Conservation (phyloP, 352 stramenopile genomes). For the Blastocystis sp. region DNA sequence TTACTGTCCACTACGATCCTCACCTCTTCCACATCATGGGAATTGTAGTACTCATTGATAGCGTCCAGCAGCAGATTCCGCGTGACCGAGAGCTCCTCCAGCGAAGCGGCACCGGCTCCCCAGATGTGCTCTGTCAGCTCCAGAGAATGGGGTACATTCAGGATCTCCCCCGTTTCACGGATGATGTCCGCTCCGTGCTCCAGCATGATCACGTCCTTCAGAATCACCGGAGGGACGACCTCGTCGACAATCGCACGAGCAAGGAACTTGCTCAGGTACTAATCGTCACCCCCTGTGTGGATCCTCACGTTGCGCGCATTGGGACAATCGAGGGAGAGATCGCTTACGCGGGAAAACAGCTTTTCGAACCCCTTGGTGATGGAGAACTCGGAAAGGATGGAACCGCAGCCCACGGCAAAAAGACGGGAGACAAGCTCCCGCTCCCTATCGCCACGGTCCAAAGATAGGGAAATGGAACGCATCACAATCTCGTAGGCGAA, state of each 20-base stretch:
- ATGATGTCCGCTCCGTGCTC: slow-evolving; percentile 80
- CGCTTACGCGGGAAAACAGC: slow-evolving; percentile 88
- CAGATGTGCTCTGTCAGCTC: slow-evolving; percentile 92
- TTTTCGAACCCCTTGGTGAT: slow-evolving; percentile 86
- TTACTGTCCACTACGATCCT: not conserved
- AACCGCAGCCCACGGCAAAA: slow-evolving; percentile 86
- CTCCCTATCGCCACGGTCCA: slow-evolving; percentile 88
- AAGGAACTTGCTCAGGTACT: slow-evolving; percentile 79
- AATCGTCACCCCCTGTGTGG: slow-evolving; percentile 2
- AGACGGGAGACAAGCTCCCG: slow-evolving; percentile 85
- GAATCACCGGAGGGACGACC: slow-evolving; percentile 91
- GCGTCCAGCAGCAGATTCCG: slow-evolving; percentile 78
- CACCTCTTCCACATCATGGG: slow-evolving; percentile 58
- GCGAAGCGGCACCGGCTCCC: slow-evolving; percentile 83
- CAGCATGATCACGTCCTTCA: slow-evolving; percentile 90
- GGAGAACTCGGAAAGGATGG: slow-evolving; percentile 70
- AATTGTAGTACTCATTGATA: slow-evolving; percentile 42
- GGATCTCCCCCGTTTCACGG: slow-evolving; percentile 45
- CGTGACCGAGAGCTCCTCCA: slow-evolving; percentile 87
- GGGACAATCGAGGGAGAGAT: slow-evolving; percentile 91
- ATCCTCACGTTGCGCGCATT: slow-evolving; percentile 74
- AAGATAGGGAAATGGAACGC: slow-evolving; percentile 86
- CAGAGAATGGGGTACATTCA: slow-evolving; percentile 78
- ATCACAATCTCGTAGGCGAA: slow-evolving; percentile 90
- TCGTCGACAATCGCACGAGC: slow-evolving; percentile 95